phyloP scores from a whole-genome alignment of 2,329 filamentous ascomycete genomes.

The Arthroderma sp. region DNA sequence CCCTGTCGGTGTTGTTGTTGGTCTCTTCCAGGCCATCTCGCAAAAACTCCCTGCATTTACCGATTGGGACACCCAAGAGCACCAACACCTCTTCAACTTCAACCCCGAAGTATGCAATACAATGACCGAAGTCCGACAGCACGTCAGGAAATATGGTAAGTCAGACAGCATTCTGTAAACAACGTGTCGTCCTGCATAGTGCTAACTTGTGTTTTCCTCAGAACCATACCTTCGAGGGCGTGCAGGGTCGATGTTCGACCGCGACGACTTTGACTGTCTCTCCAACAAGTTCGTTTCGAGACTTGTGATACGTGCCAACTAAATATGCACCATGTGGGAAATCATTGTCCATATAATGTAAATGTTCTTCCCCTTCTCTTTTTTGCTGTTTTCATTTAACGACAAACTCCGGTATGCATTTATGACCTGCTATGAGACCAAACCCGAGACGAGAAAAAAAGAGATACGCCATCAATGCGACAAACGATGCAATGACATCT shows the following conservation, averaged over 20 bases:
- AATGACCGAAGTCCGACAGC: conserved; percentile 86
- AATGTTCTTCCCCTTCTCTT: background rate
- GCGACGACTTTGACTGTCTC: conserved; percentile 82
- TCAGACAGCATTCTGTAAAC: conserved; percentile 10
- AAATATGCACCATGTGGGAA: conserved; percentile 18
- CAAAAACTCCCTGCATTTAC: conserved; percentile 86
- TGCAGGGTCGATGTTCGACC: conserved; percentile 69
- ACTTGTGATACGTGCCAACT: conserved; percentile 90
- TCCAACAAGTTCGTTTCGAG: conserved; percentile 97
- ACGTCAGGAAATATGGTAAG: conserved; percentile 90
- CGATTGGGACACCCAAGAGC: conserved; percentile 87
- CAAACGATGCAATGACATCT: background rate
- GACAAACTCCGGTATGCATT: conserved; percentile 7
- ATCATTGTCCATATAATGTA: conserved; percentile 9
- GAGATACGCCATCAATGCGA: too few relatives aligned
- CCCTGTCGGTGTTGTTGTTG: conserved; percentile 89
- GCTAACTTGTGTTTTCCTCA: conserved; percentile 35
- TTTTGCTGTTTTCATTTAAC: conserved; percentile 10
- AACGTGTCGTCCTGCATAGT: background rate
- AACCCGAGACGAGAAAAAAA: too few relatives aligned
- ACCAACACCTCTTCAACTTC: conserved; percentile 80
- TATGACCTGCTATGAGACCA: background rate
- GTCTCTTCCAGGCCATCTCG: conserved; percentile 93
- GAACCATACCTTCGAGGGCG: conserved; percentile 77
- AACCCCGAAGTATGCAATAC: conserved; percentile 87